phyloP scores from a whole-genome alignment of 225 moss, liverwort and hornwort species.

The Bryoerythrophyllum caledonicum region DNA sequence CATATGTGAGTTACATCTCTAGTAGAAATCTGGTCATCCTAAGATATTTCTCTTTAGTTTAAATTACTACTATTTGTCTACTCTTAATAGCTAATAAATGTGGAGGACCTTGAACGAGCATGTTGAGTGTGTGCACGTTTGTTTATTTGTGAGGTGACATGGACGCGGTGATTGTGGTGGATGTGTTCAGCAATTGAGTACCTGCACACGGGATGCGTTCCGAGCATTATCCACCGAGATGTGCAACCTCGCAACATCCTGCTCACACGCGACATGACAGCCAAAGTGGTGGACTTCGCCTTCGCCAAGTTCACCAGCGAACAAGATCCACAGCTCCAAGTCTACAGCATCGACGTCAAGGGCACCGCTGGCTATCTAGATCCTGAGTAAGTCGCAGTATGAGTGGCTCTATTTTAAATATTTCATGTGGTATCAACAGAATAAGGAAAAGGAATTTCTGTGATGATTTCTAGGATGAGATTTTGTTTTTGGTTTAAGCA shows the following conservation, averaged over 20 bases:
- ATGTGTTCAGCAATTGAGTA: constrained; percentile 41
- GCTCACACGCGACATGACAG: constrained; percentile 34
- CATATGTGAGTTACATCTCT: not conserved
- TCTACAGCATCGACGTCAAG: constrained; percentile 32
- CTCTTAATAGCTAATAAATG: too few species aligned
- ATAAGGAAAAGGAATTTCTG: too few species aligned
- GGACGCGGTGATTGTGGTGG: not conserved
- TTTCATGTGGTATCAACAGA: too few species aligned
- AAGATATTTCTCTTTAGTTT: too few species aligned
- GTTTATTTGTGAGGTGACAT: too few species aligned
- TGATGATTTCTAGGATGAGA: too few species aligned
- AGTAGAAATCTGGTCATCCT: too few species aligned
- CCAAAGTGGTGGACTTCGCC: constrained; percentile 44
- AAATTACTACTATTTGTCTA: too few species aligned
- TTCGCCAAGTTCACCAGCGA: constrained; percentile 35
- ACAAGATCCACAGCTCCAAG: constrained; percentile 19
- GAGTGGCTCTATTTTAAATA: too few species aligned
- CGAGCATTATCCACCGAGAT: constrained; percentile 40
- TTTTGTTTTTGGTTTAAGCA: not conserved
- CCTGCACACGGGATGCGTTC: constrained; percentile 42
- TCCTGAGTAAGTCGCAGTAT: constrained; percentile 42
- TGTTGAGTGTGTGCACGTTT: too few species aligned
- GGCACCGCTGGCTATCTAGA: constrained; percentile 43
- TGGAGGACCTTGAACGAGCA: too few species aligned
- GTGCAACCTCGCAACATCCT: constrained; percentile 53